Evolutionary conservation across 345 rosid species (phyloP).

Genomic region (Salix caprea): DNA sequence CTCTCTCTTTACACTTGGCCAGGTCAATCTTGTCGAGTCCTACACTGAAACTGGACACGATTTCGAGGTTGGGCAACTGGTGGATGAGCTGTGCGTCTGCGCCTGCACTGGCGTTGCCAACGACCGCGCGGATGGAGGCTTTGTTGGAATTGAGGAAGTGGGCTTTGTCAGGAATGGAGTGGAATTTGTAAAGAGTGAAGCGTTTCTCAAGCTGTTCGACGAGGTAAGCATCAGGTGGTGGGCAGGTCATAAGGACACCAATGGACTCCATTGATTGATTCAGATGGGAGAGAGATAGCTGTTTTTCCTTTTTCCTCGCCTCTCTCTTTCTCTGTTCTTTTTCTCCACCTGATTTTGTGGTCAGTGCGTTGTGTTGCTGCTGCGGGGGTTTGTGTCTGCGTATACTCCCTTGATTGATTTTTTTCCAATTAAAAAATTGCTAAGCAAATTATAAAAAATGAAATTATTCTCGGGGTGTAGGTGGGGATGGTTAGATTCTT

Average conservation of each 20-base stretch:
- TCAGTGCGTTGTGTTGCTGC: too few relatives aligned
- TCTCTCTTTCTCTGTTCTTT: not conserved
- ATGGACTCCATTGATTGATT: conserved; percentile 50
- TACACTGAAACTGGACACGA: conserved; percentile 67
- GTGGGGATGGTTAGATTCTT: too few relatives aligned
- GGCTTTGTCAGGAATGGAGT: conserved; percentile 41
- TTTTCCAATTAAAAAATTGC: too few relatives aligned
- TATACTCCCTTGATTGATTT: too few relatives aligned
- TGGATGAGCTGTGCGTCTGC: conserved; percentile 68
- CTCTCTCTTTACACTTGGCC: conserved; percentile 61
- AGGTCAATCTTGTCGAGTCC: conserved; percentile 84
- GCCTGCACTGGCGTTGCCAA: conserved; percentile 51
- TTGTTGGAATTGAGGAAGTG: conserved; percentile 36
- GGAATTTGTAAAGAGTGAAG: conserved; percentile 54
- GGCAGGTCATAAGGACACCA: conserved; percentile 72
- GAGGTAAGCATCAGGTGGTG: conserved; percentile 45
- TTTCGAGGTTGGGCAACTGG: conserved; percentile 65
- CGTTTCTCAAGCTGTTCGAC: conserved; percentile 68
- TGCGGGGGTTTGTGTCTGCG: too few relatives aligned
- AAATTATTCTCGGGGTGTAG: too few relatives aligned
- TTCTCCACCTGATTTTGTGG: too few relatives aligned
- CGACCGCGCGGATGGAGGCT: conserved; percentile 67
- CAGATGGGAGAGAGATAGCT: not conserved
- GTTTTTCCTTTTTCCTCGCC: not conserved
- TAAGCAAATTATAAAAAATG: too few relatives aligned